Base-by-base conservation (phyloP, 441 rosid genomes). In the Populus tomentosa region DNA sequence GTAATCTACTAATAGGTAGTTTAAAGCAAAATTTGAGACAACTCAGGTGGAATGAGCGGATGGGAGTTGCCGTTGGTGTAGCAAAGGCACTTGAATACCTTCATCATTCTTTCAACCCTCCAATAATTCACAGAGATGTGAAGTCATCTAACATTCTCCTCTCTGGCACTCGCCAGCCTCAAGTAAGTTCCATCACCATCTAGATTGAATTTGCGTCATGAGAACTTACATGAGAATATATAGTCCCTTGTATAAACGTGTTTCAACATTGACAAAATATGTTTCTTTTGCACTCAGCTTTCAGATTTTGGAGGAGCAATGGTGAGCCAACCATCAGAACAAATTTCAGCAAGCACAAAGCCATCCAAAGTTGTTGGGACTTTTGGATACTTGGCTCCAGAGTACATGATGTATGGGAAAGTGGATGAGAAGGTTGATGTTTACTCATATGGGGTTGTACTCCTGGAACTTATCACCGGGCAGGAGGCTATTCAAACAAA, bases 391-490 rank as follows among this genome's bases (percentile, higher is more conserved):
- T 50, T 80, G 72, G 87, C 86, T 18, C 89, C 88, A 0, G 89
- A 85, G 75, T 83, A 87, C 66, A 61, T 85, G 75, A 84, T 84
- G 83, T 83, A 77, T 26, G 85, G 86, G 67, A 77, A 83, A 72
- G 78, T 85, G 70, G 86, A 84, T 33, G 88, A 85, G 75, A 87
- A 85, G 82, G 80, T 81, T 38, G 87, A 85, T 67, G 85, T 87
- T 28, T 85, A 87, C 79, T 80, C 87, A n/a, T 85, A 72, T 71
- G 90, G 88, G 50, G 86, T 87, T 74, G 86, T 85, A 71, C 88
- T 87, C 23, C 83, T 85, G 66, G 89, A 87, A 70, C 89, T 85
- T 21, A 83, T 87, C 33, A 81, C 86, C 7, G 89, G 89, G 69
- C 82, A 80, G 80, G 86, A 85, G 18, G 86, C 86, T 9, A 78